Evolutionary conservation across 495 filamentous ascomycete genomes (phyloP).

Genomic region (Cercophora scortea): DNA sequence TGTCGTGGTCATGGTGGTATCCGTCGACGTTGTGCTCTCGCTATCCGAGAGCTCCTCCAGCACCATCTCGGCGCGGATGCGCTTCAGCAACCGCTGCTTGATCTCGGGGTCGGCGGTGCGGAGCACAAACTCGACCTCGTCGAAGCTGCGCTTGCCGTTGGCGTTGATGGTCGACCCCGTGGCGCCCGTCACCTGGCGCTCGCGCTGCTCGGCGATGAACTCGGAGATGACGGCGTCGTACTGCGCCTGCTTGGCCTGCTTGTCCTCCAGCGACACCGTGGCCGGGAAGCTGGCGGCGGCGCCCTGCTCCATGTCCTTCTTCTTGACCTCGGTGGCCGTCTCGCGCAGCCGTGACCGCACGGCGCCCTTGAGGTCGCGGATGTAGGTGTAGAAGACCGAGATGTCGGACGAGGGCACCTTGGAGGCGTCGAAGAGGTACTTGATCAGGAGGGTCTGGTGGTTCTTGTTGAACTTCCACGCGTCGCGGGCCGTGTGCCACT

Average conservation of each 20-base stretch:
- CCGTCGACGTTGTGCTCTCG: slow-evolving; percentile 20
- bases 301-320: slow-evolving; percentile 40
- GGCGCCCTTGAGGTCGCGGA: slow-evolving; percentile 62
- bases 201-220: slow-evolving; percentile 22
- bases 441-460: slow-evolving; percentile 72
- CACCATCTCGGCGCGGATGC: slow-evolving; percentile 42
- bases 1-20: slow-evolving; percentile 20
- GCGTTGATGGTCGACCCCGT: slow-evolving; percentile 9
- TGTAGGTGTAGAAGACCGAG: slow-evolving; percentile 56
- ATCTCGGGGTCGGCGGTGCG: slow-evolving; percentile 35
- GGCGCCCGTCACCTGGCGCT: slow-evolving; percentile 11
- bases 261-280: slow-evolving; percentile 26
- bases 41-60: slow-evolving; percentile 36
- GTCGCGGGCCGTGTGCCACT: slow-evolving; percentile 56
- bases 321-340: slow-evolving; percentile 48
- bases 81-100: slow-evolving; percentile 39
- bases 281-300: slow-evolving; percentile 26
- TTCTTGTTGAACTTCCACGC: slow-evolving; percentile 94
- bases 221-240: slow-evolving; percentile 49
- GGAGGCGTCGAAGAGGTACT: slow-evolving; percentile 64
- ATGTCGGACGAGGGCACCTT: slow-evolving; percentile 58
- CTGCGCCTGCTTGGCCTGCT: slow-evolving; percentile 35
- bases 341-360: slow-evolving; percentile 56
- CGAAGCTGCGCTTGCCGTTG: slow-evolving; percentile 31
- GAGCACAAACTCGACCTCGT: slow-evolving; percentile 39